phyloP scores from a whole-genome alignment of 1,284 basidiomycete genomes.

The Ganoderma lucidum region DNA sequence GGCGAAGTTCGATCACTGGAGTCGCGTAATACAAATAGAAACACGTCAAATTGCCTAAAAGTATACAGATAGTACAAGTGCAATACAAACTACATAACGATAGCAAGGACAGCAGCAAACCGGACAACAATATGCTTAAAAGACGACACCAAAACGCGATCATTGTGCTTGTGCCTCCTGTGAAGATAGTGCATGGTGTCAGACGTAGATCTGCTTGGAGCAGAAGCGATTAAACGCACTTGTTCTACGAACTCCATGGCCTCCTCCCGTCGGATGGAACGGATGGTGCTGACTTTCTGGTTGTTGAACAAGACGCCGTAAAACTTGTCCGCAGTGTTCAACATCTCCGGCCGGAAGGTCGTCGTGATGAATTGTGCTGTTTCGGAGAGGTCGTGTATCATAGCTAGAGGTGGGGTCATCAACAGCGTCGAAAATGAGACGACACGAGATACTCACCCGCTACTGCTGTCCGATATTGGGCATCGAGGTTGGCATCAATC shows the following conservation, averaged over 20 bases:
- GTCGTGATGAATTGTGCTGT: conserved; percentile 98
- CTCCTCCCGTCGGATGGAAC: conserved; percentile 83
- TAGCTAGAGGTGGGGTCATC: conserved; percentile 56
- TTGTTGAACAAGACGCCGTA: conserved; percentile 99
- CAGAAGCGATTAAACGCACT: conserved; percentile 45
- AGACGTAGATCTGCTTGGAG: not conserved
- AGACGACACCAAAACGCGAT: conserved; percentile 17
- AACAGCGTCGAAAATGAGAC: not conserved
- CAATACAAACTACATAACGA: conserved; percentile 27
- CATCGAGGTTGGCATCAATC: conserved; percentile 98
- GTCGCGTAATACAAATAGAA: not conserved
- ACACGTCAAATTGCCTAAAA: not conserved
- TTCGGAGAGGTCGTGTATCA: conserved; percentile 91
- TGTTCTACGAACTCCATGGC: conserved; percentile 92
- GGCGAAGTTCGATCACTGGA: not conserved
- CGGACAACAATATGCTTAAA: not conserved
- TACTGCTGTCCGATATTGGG: conserved; percentile 97
- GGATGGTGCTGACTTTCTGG: conserved; percentile 92
- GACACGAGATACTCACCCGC: conserved; percentile 67
- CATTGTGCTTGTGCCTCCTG: conserved; percentile 66
- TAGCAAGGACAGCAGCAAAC: conserved; percentile 26
- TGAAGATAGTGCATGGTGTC: conserved; percentile 15
- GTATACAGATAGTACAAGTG: conserved; percentile 26
- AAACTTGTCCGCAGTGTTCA: conserved; percentile 94
- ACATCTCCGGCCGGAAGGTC: conserved; percentile 98